Percentiles rank a stretch among this genome's conserved stretches.
Conservation (phyloP, 2,329 filamentous ascomycete genomes). For the Talaromyces sp. region DNA sequence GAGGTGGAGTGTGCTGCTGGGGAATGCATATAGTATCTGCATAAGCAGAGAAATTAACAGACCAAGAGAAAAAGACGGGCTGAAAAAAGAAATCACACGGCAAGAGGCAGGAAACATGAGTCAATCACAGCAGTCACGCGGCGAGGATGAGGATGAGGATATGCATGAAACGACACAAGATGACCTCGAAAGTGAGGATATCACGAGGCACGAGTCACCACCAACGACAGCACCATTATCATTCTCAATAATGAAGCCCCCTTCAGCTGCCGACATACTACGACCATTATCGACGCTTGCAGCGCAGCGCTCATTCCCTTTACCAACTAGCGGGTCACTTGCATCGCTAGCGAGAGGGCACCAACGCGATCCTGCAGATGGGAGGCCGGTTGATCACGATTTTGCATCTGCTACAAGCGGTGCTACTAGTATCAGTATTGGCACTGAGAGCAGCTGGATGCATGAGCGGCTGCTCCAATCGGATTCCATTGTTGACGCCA, state of each 20-base stretch:
- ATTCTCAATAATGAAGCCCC: not conserved
- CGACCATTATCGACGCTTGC: conserved; percentile 17
- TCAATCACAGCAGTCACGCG: not conserved
- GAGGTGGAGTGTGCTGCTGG: not conserved
- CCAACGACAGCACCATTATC: not conserved
- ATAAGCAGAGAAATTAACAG: not conserved
- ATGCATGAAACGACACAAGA: not conserved
- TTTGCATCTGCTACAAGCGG: not conserved
- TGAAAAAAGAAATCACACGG: not conserved
- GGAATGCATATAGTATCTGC: conserved; percentile 6
- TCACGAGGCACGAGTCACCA: not conserved
- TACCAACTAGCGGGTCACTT: conserved; percentile 19
- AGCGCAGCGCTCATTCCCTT: conserved; percentile 8
- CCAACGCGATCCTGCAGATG: conserved; percentile 12
- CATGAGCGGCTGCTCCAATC: conserved; percentile 16
- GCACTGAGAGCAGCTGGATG: not conserved
- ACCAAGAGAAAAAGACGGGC: not conserved
- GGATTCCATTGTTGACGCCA: conserved; percentile 16
- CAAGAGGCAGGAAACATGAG: not conserved
- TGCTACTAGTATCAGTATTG: not conserved
- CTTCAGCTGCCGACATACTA: conserved; percentile 15
- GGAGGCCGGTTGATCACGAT: not conserved
- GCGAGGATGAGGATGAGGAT: not conserved
- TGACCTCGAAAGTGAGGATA: not conserved
- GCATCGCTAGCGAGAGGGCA: conserved; percentile 16